Base-by-base conservation (phyloP, 1,284 basidiomycete genomes). In the Cerioporus squamosus region DNA sequence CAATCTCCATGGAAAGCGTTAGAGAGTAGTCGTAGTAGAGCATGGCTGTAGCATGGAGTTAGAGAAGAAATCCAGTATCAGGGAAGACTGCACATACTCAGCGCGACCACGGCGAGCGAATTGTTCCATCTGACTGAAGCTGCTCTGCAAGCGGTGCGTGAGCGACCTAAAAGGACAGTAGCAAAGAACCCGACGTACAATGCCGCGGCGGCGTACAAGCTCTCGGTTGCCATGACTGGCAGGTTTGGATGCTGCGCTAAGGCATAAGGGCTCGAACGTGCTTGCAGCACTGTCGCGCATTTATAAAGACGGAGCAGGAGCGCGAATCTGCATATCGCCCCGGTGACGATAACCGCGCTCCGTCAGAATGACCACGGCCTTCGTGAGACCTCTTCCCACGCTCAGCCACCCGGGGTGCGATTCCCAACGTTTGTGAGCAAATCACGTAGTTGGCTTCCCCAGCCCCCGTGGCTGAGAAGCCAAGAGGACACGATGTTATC, bases 11-110 rank as follows among this genome's bases (percentile, higher is more conserved):
- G 2, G 23, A 17, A 3, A 62, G 20, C 5, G 60, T 59, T 12
- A 62, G 39, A 24, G 26, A 43, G 26, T 56, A 62, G 26, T 62
- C 60, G 36, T 53, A 56, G 15, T 53, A 54, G 17, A 62, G 54
- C 24, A 62, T 33, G 2, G 51, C 60, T 62, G 26, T 22, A 10
- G 15, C 15, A 17, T 10, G 17, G 26, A 9, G 29, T 46, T 24
- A 46, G 26, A 15, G n/a, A 44, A 8, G 22, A 10, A 8, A 7
- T 17, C 5, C 22, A 15, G 22, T 2, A 14, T 15, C 14, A 15
- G 23, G 40, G n/a, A 42, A 22, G 22, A 24, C 8, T 5, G 10
- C 5, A 42, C 55, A 29, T 44, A 61, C 60, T 31, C n/a, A 54
- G 47, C 23, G 60, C 53, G 2, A 46, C 52, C 36, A 51, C 23